These are phyloP conservation scores for Gossypium trilobum DNA, from an alignment of 441 rosid species.

Conservation along the genomic window DNA sequence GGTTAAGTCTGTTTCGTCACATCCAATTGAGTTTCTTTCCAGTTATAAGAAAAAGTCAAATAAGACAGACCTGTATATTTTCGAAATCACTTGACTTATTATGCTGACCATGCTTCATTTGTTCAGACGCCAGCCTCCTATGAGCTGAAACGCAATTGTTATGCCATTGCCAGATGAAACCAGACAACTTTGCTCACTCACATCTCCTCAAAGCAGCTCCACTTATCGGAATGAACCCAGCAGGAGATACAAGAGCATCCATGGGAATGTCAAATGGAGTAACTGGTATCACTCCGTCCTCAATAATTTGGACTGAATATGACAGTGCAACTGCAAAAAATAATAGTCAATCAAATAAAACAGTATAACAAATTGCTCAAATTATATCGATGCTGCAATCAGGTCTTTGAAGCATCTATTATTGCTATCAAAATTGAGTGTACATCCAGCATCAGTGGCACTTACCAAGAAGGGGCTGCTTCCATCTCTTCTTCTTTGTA, in stretches of 20 bases:
- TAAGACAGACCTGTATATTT: not conserved
- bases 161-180: not conserved
- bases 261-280: slow-evolving; percentile 50
- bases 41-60: not conserved
- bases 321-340: slow-evolving; percentile 63
- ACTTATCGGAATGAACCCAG: slow-evolving; percentile 52
- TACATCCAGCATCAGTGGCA: not conserved
- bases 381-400: not conserved
- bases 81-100: not conserved
- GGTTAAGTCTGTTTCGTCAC: too few species aligned
- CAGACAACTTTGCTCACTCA: slow-evolving; percentile 14
- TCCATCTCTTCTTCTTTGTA: slow-evolving; percentile 55
- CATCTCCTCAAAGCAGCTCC: slow-evolving; percentile 26
- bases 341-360: not conserved
- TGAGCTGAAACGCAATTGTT: too few species aligned
- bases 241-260: slow-evolving; percentile 65
- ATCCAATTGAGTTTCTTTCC: too few species aligned
- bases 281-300: slow-evolving; percentile 49
- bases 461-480: slow-evolving; percentile 63
- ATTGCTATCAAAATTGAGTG: not conserved
- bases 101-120: not conserved
- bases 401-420: not conserved
- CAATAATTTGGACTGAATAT: slow-evolving; percentile 62
- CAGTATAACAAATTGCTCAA: not conserved
- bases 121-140: not conserved